phyloP scores from a whole-genome alignment of 306 rosid species.

The Lathyrus aphaca region DNA sequence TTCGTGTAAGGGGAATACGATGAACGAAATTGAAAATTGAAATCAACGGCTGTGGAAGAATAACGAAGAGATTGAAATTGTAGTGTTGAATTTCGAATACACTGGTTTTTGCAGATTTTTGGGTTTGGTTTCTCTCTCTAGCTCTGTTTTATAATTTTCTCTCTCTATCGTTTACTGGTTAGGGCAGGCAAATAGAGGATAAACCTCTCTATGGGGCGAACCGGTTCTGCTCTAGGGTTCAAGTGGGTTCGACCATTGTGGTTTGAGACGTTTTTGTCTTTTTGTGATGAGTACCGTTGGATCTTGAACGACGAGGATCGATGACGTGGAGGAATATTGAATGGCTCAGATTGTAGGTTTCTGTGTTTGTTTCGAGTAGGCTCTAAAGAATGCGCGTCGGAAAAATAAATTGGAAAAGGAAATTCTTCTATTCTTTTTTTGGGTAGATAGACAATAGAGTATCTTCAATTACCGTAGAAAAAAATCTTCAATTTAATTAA shows the following conservation, averaged over 20 bases:
- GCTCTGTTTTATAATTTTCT: slow-evolving; percentile 34
- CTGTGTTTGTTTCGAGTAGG: slow-evolving; percentile 82
- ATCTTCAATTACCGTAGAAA: too few relatives aligned
- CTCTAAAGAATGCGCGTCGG: slow-evolving; percentile 35
- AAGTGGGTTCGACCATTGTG: slow-evolving; percentile 42
- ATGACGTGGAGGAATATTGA: slow-evolving; percentile 42
- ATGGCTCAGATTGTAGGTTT: slow-evolving; percentile 54
- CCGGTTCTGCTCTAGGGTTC: slow-evolving; percentile 60
- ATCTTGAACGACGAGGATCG: slow-evolving; percentile 50
- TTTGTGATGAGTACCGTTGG: slow-evolving; percentile 43
- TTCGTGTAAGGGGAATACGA: not conserved
- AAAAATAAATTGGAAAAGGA: not conserved
- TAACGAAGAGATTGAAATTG: slow-evolving; percentile 24
- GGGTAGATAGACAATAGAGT: too few relatives aligned
- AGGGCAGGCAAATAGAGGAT: slow-evolving; percentile 49
- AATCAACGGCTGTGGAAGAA: slow-evolving; percentile 2
- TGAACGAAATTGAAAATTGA: slow-evolving; percentile 17
- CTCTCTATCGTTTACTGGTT: slow-evolving; percentile 51
- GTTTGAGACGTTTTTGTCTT: slow-evolving; percentile 38
- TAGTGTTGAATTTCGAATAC: slow-evolving; percentile 20
- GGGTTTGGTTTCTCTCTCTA: slow-evolving; percentile 36
- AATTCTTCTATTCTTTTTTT: too few relatives aligned
- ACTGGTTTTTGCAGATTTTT: slow-evolving; percentile 35
- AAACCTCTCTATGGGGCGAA: slow-evolving; percentile 50
- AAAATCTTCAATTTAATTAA: too few relatives aligned